phyloP scores from a whole-genome alignment of 257 asterid species.

The Verbascum thapsus region DNA sequence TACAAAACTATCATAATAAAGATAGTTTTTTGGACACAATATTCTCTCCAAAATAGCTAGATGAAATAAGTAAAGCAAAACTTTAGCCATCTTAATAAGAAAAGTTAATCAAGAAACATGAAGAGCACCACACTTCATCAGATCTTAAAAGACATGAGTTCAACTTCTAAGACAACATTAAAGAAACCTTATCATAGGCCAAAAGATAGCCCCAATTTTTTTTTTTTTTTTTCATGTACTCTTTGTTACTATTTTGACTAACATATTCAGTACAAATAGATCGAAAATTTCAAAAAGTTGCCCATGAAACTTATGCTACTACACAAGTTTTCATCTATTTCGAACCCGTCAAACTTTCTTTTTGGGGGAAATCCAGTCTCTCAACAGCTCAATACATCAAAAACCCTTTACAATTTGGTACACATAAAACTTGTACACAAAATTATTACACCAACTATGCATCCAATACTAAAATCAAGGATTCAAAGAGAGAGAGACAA shows the following conservation, averaged over 20 bases:
- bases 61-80: no score
- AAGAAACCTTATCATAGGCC: no score
- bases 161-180: background rate
- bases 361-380: background rate
- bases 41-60: no score
- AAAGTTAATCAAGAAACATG: background rate
- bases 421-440: slow-evolving; percentile 32
- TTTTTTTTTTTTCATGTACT: no score
- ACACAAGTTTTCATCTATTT: background rate
- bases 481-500: slow-evolving; percentile 16
- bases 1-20: no score
- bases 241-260: no score
- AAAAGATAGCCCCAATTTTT: no score
- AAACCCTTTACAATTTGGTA: slow-evolving; percentile 37
- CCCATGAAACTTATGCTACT: background rate
- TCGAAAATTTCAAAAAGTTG: no score
- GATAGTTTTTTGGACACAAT: no score
- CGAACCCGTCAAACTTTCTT: background rate
- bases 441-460: slow-evolving; percentile 31
- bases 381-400: slow-evolving; percentile 16
- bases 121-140: background rate
- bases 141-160: background rate
- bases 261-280: background rate
- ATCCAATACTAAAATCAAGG: slow-evolving; percentile 25
- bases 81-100: no score